These are phyloP conservation scores for Meyerozyma elateridarum DNA, from an alignment of 1,139 yeast genomes.

Conservation along the genomic window DNA sequence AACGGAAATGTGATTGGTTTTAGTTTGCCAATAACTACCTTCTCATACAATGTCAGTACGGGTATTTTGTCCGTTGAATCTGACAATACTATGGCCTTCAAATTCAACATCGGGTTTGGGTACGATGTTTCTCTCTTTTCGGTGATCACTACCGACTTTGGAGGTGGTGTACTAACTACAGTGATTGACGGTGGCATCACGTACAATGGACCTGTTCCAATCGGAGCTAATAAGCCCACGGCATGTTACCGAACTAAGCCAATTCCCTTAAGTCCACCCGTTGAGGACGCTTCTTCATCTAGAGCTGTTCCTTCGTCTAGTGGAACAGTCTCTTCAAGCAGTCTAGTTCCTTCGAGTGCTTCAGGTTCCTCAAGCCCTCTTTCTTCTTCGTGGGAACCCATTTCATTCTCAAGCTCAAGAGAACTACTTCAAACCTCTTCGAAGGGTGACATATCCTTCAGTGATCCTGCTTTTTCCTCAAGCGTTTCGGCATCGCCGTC, in stretches of 20 bases:
- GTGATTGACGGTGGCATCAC: conserved; percentile 16
- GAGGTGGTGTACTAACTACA: conserved; percentile 6
- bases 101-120: conserved; percentile 23
- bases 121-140: conserved; percentile 10
- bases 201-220: conserved; percentile 18
- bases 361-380: conserved; percentile 4
- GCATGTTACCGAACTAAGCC: conserved; percentile 14
- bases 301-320: conserved; percentile 6
- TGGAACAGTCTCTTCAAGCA: background rate
- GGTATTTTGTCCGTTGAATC: conserved; percentile 19
- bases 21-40: conserved; percentile 13
- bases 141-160: conserved; percentile 14
- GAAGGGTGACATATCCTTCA: conserved; percentile 5
- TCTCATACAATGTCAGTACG: conserved; percentile 12
- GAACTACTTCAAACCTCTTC: conserved; percentile 7
- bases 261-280: conserved; percentile 7
- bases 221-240: conserved; percentile 14
- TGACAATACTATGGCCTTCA: conserved; percentile 10
- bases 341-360: conserved; percentile 3
- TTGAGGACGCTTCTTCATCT: conserved; percentile 2
- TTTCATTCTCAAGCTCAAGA: conserved; percentile 8
- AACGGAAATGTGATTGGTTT: conserved; percentile 25
- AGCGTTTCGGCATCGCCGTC: too few species aligned
- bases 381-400: conserved; percentile 6
- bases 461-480: conserved; percentile 20